phyloP scores from a whole-genome alignment of 116 monocot species.

The Thalassia testudinum region DNA sequence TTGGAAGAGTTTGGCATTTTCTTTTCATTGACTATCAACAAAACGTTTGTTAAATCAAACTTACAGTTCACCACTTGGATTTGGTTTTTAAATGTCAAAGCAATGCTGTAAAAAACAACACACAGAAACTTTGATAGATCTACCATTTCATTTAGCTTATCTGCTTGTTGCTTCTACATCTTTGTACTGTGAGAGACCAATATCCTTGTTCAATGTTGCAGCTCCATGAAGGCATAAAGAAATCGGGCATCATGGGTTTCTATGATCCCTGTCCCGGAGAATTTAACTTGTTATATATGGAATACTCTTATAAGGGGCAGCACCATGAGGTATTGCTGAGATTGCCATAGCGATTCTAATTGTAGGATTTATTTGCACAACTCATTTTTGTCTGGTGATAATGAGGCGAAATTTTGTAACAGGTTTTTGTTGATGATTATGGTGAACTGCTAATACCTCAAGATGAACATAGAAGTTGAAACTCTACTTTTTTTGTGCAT shows the following conservation, averaged over 20 bases:
- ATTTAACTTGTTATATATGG: constrained; percentile 53
- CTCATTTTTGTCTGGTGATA: neutral
- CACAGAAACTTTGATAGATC: too few relatives aligned
- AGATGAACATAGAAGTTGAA: constrained; percentile 17
- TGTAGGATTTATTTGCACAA: too few relatives aligned
- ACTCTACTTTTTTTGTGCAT: too few relatives aligned
- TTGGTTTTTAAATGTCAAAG: too few relatives aligned
- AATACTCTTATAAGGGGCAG: constrained; percentile 46
- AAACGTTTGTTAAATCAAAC: too few relatives aligned
- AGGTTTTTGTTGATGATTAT: constrained; percentile 61
- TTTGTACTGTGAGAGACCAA: too few relatives aligned
- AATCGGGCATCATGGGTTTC: constrained; percentile 98
- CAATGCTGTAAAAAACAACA: too few relatives aligned
- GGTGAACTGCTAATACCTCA: constrained; percentile 54
- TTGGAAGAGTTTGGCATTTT: too few relatives aligned
- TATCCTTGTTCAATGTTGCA: constrained; percentile 18
- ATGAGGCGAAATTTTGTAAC: constrained; percentile 3
- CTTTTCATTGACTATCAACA: too few relatives aligned
- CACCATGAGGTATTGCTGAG: constrained; percentile 38
- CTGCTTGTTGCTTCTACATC: too few relatives aligned
- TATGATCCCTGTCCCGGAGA: constrained; percentile 89
- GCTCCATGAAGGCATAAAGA: constrained; percentile 94
- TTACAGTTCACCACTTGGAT: too few relatives aligned
- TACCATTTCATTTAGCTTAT: too few relatives aligned
- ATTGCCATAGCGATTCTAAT: neutral